Conservation (phyloP, 495 filamentous ascomycete species). For the Articulospora tetracladia region DNA sequence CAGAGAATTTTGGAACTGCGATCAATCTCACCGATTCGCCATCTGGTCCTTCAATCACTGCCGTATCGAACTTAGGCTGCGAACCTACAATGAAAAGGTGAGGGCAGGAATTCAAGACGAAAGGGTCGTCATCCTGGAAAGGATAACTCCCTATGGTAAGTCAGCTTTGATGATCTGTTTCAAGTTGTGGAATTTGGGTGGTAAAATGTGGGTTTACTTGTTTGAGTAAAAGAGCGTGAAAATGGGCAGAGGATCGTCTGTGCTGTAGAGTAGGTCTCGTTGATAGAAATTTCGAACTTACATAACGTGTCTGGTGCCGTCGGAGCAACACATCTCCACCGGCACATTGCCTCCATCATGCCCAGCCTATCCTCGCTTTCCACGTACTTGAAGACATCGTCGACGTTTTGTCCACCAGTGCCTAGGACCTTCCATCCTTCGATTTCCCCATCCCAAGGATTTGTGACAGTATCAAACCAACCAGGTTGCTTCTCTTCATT, state of each 20-base stretch:
- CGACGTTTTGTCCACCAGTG: conserved; percentile 85
- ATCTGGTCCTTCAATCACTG: conserved; percentile 55
- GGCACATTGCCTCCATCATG: conserved; percentile 87
- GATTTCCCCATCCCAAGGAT: conserved; percentile 86
- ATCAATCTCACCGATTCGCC: conserved; percentile 71
- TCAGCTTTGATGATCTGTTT: conserved; percentile 9
- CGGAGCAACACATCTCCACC: conserved; percentile 89
- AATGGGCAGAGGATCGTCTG: not conserved
- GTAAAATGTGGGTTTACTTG: not conserved
- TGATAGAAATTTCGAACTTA: conserved; percentile 40
- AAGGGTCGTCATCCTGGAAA: conserved; percentile 87
- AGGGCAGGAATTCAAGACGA: conserved; percentile 76
- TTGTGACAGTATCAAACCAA: conserved; percentile 89
- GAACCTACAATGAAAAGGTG: conserved; percentile 90
- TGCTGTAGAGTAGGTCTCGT: not conserved
- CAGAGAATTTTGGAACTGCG: conserved; percentile 73
- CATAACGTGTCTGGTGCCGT: conserved; percentile 96
- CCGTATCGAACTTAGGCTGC: conserved; percentile 78
- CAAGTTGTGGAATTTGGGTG: not conserved
- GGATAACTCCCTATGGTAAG: conserved; percentile 77
- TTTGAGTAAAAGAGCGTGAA: too few relatives aligned
- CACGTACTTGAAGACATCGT: conserved; percentile 91
- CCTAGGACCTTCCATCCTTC: conserved; percentile 84
- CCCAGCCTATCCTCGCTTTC: conserved; percentile 68
- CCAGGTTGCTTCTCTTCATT: conserved; percentile 54